phyloP scores from a whole-genome alignment of 148 eudicot genomes.

The Euryodendron excelsum region DNA sequence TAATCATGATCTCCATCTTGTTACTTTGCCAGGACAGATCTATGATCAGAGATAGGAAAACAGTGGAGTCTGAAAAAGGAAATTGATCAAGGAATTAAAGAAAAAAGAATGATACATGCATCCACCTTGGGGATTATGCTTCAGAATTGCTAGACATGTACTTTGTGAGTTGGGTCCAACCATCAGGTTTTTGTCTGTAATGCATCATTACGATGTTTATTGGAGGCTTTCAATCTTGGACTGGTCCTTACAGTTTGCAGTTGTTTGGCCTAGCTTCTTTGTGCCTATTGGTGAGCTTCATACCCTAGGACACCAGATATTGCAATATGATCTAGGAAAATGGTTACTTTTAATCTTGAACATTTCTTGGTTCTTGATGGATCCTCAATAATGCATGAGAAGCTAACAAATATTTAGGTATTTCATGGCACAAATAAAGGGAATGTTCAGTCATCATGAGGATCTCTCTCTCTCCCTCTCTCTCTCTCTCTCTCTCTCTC shows the following conservation, averaged over 20 bases:
- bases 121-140: neutral
- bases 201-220: neutral
- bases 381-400: no score
- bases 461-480: no score
- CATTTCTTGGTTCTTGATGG: no score
- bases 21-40: neutral
- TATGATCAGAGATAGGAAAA: neutral
- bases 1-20: no score
- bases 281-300: neutral
- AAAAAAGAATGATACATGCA: no score
- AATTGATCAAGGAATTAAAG: neutral
- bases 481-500: no score
- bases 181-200: neutral
- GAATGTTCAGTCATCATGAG: no score
- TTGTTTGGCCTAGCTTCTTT: neutral
- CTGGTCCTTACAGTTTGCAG: neutral
- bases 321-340: no score
- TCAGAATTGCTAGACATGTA: neutral
- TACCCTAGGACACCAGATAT: no score
- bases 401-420: no score
- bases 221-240: constrained; percentile 1
- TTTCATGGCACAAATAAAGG: no score
- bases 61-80: neutral
- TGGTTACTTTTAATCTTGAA: no score
- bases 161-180: constrained; percentile 3